Base-by-base conservation (phyloP, 2,329 filamentous ascomycete genomes). In the Neobulgaria alba region DNA sequence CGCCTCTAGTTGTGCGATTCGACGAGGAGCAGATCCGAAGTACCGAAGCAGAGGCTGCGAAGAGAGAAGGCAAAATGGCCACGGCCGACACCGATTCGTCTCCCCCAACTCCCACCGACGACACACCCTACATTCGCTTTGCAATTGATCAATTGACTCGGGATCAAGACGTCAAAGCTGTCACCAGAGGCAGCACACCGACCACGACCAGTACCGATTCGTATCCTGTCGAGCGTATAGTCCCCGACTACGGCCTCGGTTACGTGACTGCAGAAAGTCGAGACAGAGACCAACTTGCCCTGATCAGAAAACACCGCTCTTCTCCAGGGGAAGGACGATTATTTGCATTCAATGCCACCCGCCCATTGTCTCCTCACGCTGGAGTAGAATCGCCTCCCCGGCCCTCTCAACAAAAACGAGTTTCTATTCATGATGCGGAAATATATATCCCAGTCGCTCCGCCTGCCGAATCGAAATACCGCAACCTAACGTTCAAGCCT, bases 121-220 rank as follows among this genome's bases (percentile, higher is more conserved):
- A 94, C 56, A 83, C 79, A 7, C 88, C 87, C 0, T 94, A 89
- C 61, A 85, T 95, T 48, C 83, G 83, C 49, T 93, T 92, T 60
- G 89, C 90, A 30, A 77, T 96, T 48, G 85, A 94, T 49, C 86
- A 90, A 48, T 67, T 96, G 52, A 93, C 87, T 4, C 72, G 82
- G 35, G 77, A 84, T 54, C 80, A 80, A 42, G 78, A 85, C 45
- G 69, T 78, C 4, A 65, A 68, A 64, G 68, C 42, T 70, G 72
- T 8, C 67, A 71, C 41, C 66, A 69, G 40, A 64, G 73, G 50
- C 69, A 75, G 38, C 61, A 52, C 47, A 55, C 59, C 64, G 60
- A 60, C 38, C 33, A 59, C 64, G 60, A 60, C 38, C 33, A 61
- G 61, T 42, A 62, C 63, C 26, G 56, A 36, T 48, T 63, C 47